These are phyloP conservation scores for Schizopora paradoxa DNA, from an alignment of 1,284 basidiomycete genomes.

Conservation along the genomic window DNA sequence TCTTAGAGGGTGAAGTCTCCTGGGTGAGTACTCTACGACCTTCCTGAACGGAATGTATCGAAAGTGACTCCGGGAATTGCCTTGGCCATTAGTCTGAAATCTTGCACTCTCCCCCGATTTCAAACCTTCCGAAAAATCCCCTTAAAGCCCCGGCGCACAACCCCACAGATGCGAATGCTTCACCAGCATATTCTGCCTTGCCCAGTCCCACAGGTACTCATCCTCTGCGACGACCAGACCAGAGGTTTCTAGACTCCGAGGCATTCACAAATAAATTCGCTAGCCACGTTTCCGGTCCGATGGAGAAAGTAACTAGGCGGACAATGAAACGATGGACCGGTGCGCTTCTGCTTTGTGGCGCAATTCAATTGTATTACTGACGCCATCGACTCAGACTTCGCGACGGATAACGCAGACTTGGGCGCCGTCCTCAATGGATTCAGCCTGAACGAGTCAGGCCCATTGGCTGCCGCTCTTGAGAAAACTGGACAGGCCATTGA, in stretches of 20 bases:
- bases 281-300: slow-evolving; percentile 81
- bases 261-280: slow-evolving; percentile 96
- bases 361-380: not conserved
- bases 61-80: slow-evolving; percentile 3
- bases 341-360: slow-evolving; percentile 30
- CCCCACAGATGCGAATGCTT: slow-evolving; percentile 76
- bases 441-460: slow-evolving; percentile 78
- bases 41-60: slow-evolving; percentile 4
- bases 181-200: slow-evolving; percentile 76
- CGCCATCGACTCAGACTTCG: slow-evolving; percentile 51
- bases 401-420: slow-evolving; percentile 90
- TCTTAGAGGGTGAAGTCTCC: slow-evolving; percentile 91
- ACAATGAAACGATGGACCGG: slow-evolving; percentile 92
- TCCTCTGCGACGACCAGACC: slow-evolving; percentile 83
- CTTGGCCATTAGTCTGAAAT: slow-evolving; percentile 67
- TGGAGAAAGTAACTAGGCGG: slow-evolving; percentile 95
- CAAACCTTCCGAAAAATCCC: slow-evolving; percentile 89
- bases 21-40: slow-evolving; percentile 59
- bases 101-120: slow-evolving; percentile 86
- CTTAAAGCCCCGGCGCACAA: slow-evolving; percentile 94
- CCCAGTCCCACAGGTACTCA: slow-evolving; percentile 87
- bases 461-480: slow-evolving; percentile 77
- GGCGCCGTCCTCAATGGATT: slow-evolving; percentile 96
- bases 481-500: slow-evolving; percentile 95
- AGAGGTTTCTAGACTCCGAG: slow-evolving; percentile 94